These are phyloP conservation scores for Saccharomycopsis capsularis DNA, from an alignment of 805 yeast species.

Conservation along the genomic window DNA sequence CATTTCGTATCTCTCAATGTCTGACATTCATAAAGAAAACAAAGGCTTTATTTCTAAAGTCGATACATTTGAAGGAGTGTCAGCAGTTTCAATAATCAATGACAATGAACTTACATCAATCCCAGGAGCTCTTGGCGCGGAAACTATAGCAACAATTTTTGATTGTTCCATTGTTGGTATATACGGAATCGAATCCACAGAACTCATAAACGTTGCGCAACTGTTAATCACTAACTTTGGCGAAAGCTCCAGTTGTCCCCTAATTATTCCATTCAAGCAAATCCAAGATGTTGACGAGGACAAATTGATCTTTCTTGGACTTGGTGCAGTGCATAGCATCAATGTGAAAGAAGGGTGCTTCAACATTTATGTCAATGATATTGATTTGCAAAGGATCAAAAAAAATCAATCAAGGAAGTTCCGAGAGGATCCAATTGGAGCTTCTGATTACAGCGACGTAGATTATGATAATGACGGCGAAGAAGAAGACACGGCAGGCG, in stretches of 20 bases:
- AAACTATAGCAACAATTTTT: conserved; percentile 4
- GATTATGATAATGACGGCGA: too few species aligned
- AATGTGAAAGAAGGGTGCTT: conserved; percentile 8
- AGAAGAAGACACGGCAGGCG: neutral
- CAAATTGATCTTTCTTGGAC: conserved; percentile 8
- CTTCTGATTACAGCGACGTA: too few species aligned
- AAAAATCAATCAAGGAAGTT: too few species aligned
- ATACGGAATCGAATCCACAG: conserved; percentile 15
- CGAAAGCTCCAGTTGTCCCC: neutral
- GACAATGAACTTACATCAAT: neutral
- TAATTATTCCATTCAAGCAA: neutral
- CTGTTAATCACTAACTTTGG: too few species aligned
- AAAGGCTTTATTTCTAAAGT: too few species aligned
- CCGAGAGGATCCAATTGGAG: too few species aligned
- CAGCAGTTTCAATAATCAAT: conserved; percentile 1
- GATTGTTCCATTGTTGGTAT: conserved; percentile 18
- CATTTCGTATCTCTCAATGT: too few species aligned
- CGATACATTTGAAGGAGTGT: conserved; percentile 15
- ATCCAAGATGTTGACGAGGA: conserved; percentile 3
- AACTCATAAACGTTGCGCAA: too few species aligned
- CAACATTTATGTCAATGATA: conserved; percentile 11
- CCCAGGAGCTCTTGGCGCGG: neutral
- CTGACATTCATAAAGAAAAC: too few species aligned
- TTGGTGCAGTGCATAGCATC: conserved; percentile 15
- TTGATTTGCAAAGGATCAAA: too few species aligned